Percentiles rank a stretch among this genome's conserved stretches.
These are phyloP conservation scores for Ambispora gerdemannii DNA, from an alignment of 192 early-diverging fungal species.

Conservation along the genomic window DNA sequence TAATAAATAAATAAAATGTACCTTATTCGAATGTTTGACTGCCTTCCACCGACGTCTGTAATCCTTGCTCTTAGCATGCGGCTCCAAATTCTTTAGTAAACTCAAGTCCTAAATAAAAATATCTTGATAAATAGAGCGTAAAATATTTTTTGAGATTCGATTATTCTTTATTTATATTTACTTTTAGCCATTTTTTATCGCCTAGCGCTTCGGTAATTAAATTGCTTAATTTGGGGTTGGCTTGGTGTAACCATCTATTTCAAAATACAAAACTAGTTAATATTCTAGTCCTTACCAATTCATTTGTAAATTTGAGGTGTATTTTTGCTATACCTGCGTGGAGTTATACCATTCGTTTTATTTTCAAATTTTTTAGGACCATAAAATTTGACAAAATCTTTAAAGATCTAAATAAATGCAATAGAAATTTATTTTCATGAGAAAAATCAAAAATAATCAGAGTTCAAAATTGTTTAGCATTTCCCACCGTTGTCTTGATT, in stretches of 20 bases:
- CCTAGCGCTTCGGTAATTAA: slow-evolving; percentile 83
- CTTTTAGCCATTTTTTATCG: slow-evolving; percentile 63
- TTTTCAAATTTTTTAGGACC: slow-evolving; percentile 89
- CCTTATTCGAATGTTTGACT: slow-evolving; percentile 91
- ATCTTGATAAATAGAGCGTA: background rate
- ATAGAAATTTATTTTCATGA: background rate
- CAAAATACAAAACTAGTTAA: slow-evolving; percentile 27
- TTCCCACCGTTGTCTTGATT: slow-evolving; percentile 60
- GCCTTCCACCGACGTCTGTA: slow-evolving; percentile 87
- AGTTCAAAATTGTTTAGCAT: too few species aligned
- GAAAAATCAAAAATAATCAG: background rate
- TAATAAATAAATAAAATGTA: too few species aligned
- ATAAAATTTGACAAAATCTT: slow-evolving; percentile 87
- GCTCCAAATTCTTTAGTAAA: slow-evolving; percentile 63
- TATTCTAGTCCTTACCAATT: too few species aligned
- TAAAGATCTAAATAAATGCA: slow-evolving; percentile 60
- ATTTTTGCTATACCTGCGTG: slow-evolving; percentile 52
- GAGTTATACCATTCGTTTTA: slow-evolving; percentile 98
- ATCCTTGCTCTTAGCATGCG: slow-evolving; percentile 53
- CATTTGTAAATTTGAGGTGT: background rate
- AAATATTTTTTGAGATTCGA: background rate
- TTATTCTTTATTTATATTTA: background rate
- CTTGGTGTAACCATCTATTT: slow-evolving; percentile 92
- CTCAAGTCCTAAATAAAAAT: slow-evolving; percentile 56
- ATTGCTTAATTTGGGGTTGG: slow-evolving; percentile 80